Base-by-base conservation (phyloP, 192 early-diverging fungal species). In the Pilaira anomala region DNA sequence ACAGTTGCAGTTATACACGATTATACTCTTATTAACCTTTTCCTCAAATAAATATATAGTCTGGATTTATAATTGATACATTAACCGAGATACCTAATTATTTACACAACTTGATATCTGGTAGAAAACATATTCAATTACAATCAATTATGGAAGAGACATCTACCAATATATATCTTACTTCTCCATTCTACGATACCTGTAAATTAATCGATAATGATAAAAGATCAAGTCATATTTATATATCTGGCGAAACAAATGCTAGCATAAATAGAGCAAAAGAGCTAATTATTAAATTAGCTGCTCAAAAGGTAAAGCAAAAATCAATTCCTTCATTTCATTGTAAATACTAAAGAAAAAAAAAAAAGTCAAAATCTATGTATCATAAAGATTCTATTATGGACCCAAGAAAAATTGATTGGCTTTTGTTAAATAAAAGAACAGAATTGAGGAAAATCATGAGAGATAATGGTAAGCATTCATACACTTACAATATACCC, bases 371-470 rank as follows among this genome's bases (percentile, higher is more conserved):
- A 40, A 78, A 76, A 51, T 74, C 71, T 18, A 51, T 63, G 40
- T 45, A 74, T 7, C 50, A 75, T 13, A 72, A 68, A 49, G 45
- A 63, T 2, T 78, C 51, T 52, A 72, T 58, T 16, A 76, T 81
- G 48, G 65, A 86, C 7, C 85, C 85, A 3, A 69, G 83, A 1
- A 92, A 92, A 60, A 67, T 92, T 24, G 90, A 92, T 57, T 92
- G 88, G 89, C 76, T 92, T 67, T 55, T 88, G 22, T 51, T 82
- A n/a, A 73, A 79, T 59, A 62, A 79, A 28, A 80, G 77, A 12
- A 78, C 82, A 22, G 67, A 76, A 22, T 50, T 92, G 25, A 62
- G 68, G 8, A 76, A 83, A 28, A 88, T 92, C 46, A 88, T 89
- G 86, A 67, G 63, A 18, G 89, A 92, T 62, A 91, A 92, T 73